Evolutionary conservation across 2,329 filamentous ascomycete species (phyloP).

Genomic region (Colletotrichum costaricense): DNA sequence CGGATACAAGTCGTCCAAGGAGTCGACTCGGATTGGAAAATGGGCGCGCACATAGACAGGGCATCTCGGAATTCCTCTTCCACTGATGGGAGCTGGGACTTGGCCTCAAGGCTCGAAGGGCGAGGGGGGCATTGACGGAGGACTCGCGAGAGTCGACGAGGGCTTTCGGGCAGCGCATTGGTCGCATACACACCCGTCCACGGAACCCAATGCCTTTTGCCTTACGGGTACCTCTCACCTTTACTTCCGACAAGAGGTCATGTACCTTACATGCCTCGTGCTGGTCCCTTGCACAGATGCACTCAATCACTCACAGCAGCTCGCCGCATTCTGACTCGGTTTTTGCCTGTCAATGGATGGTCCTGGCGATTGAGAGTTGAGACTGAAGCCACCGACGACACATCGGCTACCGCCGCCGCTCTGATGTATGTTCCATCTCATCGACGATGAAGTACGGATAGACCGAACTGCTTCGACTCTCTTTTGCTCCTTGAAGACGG

Average conservation of each 20-base stretch:
- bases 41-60: neutral
- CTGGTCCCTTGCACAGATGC: neutral
- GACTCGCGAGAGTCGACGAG: neutral
- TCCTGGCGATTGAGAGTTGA: neutral
- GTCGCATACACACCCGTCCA: neutral
- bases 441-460: neutral
- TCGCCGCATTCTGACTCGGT: neutral
- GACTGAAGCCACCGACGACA: conserved; percentile 1
- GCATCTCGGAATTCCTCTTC: neutral
- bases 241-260: conserved; percentile 10
- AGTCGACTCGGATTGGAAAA: neutral
- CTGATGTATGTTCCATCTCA: conserved; percentile 6
- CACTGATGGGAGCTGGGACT: neutral
- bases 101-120: neutral
- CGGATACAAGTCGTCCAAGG: neutral
- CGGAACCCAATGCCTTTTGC: neutral
- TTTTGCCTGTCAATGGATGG: neutral
- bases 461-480: neutral
- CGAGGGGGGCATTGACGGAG: neutral
- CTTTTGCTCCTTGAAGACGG: neutral
- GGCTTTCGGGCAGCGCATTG: conserved; percentile 17
- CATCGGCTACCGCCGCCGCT: conserved; percentile 9
- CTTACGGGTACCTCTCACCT: neutral
- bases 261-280: neutral
- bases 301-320: neutral